A percentile compares a stretch with the other conserved stretches of the same genome.
Conservation (phyloP, 371 early-diverging fungal genomes). For the Umbelopsis sp. region DNA sequence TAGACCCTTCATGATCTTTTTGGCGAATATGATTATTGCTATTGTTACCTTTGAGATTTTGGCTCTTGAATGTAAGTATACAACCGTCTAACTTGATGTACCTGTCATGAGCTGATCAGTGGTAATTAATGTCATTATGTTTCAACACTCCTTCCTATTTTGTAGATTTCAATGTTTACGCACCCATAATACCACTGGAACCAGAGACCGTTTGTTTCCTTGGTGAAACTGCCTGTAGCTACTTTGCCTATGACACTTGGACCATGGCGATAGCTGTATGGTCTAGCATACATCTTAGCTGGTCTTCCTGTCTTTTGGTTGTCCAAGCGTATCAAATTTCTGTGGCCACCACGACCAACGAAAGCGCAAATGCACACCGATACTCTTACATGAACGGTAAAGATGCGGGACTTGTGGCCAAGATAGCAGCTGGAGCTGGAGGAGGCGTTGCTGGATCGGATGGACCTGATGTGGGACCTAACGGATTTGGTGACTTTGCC, state of each 20-base stretch:
- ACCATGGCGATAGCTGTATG: slow-evolving; percentile 71
- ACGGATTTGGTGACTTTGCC: slow-evolving; percentile 31
- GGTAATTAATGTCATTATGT: too few species aligned
- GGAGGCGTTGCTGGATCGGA: slow-evolving; percentile 45
- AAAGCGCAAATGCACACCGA: slow-evolving; percentile 74
- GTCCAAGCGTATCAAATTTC: slow-evolving; percentile 84
- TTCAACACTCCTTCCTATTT: background rate
- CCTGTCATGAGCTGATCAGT: too few species aligned
- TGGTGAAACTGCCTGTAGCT: slow-evolving; percentile 65
- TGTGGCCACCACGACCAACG: slow-evolving; percentile 87
- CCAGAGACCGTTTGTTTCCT: slow-evolving; percentile 59
- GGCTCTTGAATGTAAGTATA: slow-evolving; percentile 65
- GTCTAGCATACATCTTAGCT: slow-evolving; percentile 74
- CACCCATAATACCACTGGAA: slow-evolving; percentile 34
- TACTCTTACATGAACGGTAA: slow-evolving; percentile 56
- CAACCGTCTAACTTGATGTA: background rate
- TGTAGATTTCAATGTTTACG: slow-evolving; percentile 31
- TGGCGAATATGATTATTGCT: slow-evolving; percentile 60
- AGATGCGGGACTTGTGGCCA: slow-evolving; percentile 38
- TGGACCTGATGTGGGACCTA: slow-evolving; percentile 34
- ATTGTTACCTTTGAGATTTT: slow-evolving; percentile 65
- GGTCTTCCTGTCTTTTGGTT: slow-evolving; percentile 78
- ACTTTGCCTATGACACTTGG: slow-evolving; percentile 77
- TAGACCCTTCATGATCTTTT: slow-evolving; percentile 80
- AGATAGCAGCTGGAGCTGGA: slow-evolving; percentile 37